phyloP scores from a whole-genome alignment of 305 asterid species.

The Lippia alba region DNA sequence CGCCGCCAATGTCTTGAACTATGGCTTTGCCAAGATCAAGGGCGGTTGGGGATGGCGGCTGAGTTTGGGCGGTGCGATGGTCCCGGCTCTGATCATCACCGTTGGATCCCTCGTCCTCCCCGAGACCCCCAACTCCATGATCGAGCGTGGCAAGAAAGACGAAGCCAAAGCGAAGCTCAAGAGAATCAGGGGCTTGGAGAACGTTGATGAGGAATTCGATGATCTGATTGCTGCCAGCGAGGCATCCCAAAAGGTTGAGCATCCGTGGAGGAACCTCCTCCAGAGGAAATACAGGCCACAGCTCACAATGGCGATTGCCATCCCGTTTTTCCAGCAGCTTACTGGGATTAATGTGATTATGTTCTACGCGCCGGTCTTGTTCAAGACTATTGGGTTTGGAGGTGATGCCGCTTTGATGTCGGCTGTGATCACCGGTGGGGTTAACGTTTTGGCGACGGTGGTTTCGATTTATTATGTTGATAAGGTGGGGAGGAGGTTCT shows the following conservation, averaged over 20 bases:
- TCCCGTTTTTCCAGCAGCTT: slow-evolving; percentile 67
- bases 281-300: slow-evolving; percentile 62
- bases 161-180: slow-evolving; percentile 44
- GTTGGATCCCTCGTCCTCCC: slow-evolving; percentile 60
- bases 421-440: slow-evolving; percentile 61
- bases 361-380: slow-evolving; percentile 66
- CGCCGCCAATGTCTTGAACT: slow-evolving; percentile 63
- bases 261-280: slow-evolving; percentile 57
- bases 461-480: slow-evolving; percentile 62
- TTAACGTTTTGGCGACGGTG: slow-evolving; percentile 49
- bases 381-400: slow-evolving; percentile 62
- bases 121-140: slow-evolving; percentile 67
- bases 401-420: slow-evolving; percentile 54
- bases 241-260: slow-evolving; percentile 46
- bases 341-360: slow-evolving; percentile 70
- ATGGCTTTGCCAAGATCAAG: slow-evolving; percentile 55
- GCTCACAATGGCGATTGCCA: slow-evolving; percentile 52
- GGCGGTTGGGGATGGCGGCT: slow-evolving; percentile 78
- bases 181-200: slow-evolving; percentile 48
- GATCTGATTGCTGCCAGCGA: slow-evolving; percentile 58
- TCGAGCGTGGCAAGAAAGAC: slow-evolving; percentile 49
- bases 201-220: slow-evolving; percentile 54
- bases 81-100: slow-evolving; percentile 58
- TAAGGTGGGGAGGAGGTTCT: slow-evolving; percentile 60
- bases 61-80: slow-evolving; percentile 61